Base-by-base conservation (phyloP, 805 yeast species). In the Pichia membranifaciens region DNA sequence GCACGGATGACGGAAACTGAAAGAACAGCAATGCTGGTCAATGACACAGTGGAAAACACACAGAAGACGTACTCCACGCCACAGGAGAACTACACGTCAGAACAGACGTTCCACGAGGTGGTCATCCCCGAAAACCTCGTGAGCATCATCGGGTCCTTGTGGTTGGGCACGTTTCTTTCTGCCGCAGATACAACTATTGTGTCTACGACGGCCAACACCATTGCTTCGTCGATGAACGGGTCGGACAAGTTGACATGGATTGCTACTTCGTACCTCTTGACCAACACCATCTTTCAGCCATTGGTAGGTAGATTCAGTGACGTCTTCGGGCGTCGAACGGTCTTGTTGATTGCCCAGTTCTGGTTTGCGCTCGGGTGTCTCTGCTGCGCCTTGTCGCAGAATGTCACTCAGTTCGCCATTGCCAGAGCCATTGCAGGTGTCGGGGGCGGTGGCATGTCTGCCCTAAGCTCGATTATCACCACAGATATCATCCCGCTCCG, bases 271-370 rank as follows among this genome's bases (percentile, higher is more conserved):
- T 80, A 82, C 46, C 67, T 86, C 29, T 65, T 86, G 25, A 81
- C 90, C 1, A 79, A 78, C 51, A 76, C 87, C 3, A 85, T 86
- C 1, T 82, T 83, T 61, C 90, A 84, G 63, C 90, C 88, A 0
- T 60, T 85, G 22, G 82, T 79, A 47, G 93, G 91, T 4, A 76
- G 82, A 49, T 66, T 84, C 29, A 75, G 84, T 38, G 91, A 86
- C 54, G 75, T 85, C 20, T 68, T 74, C 51, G 84, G 85, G 6
- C 64, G 85, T 43, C 72, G 72, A 46, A 61, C 65, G 10, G 68
- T 75, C 8, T 58, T 78, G 9, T 49, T 77, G 6, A 51, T 64
- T 36, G 75, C 76, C 0, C 73, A 77, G 39, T 59, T 58, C 16
- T 61, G 76, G 52, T 72, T 78, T 49, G 71, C 69, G 0, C 29